Evolutionary conservation across 2,329 filamentous ascomycete genomes (phyloP).

Genomic region (Westerdykella ornata): DNA sequence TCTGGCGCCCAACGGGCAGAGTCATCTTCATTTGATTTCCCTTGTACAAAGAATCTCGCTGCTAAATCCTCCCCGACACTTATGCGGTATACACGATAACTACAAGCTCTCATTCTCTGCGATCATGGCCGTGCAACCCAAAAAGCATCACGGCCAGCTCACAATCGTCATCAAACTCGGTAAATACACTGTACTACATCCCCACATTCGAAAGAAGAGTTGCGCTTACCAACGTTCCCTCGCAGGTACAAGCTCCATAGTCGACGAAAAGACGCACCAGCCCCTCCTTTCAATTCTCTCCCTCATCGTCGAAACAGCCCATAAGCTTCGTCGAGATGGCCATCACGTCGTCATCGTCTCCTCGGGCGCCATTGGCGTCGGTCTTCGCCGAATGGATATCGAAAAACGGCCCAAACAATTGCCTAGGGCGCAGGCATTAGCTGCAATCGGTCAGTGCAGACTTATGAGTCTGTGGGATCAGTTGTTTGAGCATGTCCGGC

Average conservation of each 20-base stretch:
- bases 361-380: constrained; percentile 93
- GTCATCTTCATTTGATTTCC: not conserved
- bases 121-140: constrained; percentile 32
- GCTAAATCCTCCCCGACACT: not conserved
- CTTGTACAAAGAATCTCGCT: not conserved
- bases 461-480: constrained; percentile 95
- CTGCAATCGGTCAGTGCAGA: constrained; percentile 91
- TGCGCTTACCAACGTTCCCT: constrained; percentile 25
- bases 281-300: constrained; percentile 85
- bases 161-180: constrained; percentile 84
- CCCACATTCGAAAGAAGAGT: constrained; percentile 14
- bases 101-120: not conserved
- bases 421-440: constrained; percentile 83
- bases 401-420: constrained; percentile 84
- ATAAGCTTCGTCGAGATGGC: constrained; percentile 79
- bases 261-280: constrained; percentile 91
- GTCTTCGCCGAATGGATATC: constrained; percentile 81
- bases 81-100: not conserved
- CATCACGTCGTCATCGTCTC: constrained; percentile 95
- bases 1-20: no score
- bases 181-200: constrained; percentile 40
- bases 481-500: constrained; percentile 76
- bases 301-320: constrained; percentile 88
- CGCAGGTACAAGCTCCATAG: constrained; percentile 94
- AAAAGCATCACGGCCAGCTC: constrained; percentile 52